Evolutionary conservation across 306 rosid genomes (phyloP).

Genomic region (Oxytropis ochrocephala): DNA sequence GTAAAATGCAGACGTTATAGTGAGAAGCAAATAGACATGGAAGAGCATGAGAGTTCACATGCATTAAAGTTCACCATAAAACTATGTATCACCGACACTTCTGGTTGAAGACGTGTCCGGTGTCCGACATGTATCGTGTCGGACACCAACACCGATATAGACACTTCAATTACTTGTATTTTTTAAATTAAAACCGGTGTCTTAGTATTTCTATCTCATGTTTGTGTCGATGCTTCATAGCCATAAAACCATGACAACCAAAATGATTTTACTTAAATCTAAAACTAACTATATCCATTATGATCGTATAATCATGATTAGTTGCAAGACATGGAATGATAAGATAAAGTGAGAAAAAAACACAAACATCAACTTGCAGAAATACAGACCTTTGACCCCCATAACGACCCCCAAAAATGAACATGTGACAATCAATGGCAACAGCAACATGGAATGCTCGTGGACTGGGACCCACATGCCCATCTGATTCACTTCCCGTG

Average conservation of each 20-base stretch:
- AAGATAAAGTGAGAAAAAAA: not conserved
- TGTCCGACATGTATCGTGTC: too few relatives aligned
- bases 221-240: too few relatives aligned
- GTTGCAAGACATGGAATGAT: not conserved
- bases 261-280: not conserved
- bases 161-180: too few relatives aligned
- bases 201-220: too few relatives aligned
- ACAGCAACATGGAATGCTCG: slow-evolving; percentile 92
- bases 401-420: slow-evolving; percentile 92
- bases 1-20: slow-evolving; percentile 26
- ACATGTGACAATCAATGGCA: slow-evolving; percentile 93
- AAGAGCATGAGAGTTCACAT: not conserved
- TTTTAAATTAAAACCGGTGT: too few relatives aligned
- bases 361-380: not conserved
- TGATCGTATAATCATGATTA: not conserved
- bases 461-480: slow-evolving; percentile 79
- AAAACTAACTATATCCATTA: not conserved
- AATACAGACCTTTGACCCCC: slow-evolving; percentile 61
- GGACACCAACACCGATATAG: too few relatives aligned
- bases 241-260: not conserved
- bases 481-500: slow-evolving; percentile 77
- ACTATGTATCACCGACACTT: too few relatives aligned
- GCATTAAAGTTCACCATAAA: not conserved
- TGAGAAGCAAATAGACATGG: slow-evolving; percentile 11
- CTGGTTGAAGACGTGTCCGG: too few relatives aligned